These are phyloP conservation scores for Apiotrichum siamense DNA, from an alignment of 1,284 basidiomycete genomes.

Conservation along the genomic window DNA sequence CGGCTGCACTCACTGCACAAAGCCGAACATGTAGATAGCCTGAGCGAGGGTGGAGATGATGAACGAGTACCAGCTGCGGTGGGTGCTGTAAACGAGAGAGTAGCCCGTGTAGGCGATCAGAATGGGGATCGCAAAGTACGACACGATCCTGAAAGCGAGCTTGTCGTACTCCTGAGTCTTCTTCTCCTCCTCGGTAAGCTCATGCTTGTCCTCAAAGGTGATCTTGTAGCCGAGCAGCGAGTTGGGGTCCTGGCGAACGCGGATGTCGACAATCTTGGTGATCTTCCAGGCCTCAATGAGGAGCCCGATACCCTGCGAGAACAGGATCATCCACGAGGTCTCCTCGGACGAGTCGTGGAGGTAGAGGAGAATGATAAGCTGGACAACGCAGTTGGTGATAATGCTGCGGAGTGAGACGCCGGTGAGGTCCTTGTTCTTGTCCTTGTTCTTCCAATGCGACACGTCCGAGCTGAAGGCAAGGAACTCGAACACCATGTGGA, in stretches of 20 bases:
- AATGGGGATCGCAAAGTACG: slow-evolving; percentile 75
- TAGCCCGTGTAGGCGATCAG: slow-evolving; percentile 83
- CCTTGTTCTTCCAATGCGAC: slow-evolving; percentile 87
- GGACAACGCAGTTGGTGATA: slow-evolving; percentile 86
- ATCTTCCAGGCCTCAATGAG: slow-evolving; percentile 94
- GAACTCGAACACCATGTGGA: slow-evolving; percentile 90
- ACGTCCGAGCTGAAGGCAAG: slow-evolving; percentile 92
- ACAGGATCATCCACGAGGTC: slow-evolving; percentile 91
- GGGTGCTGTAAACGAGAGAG: slow-evolving; percentile 57
- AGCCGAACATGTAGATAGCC: slow-evolving; percentile 73
- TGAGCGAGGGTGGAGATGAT: slow-evolving; percentile 60
- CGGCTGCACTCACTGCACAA: too few species aligned
- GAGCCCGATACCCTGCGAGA: slow-evolving; percentile 79
- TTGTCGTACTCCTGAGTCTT: slow-evolving; percentile 85
- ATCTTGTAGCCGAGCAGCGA: slow-evolving; percentile 71
- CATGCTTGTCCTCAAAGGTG: slow-evolving; percentile 84
- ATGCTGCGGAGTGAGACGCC: slow-evolving; percentile 61
- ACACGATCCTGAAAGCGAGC: slow-evolving; percentile 60
- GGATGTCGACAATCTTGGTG: slow-evolving; percentile 73
- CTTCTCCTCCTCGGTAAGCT: slow-evolving; percentile 87
- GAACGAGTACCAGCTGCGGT: slow-evolving; percentile 93
- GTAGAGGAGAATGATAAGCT: slow-evolving; percentile 81
- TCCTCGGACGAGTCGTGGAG: slow-evolving; percentile 91
- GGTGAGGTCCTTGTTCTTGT: slow-evolving; percentile 62
- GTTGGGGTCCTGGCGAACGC: slow-evolving; percentile 56